Evolutionary conservation across 2,329 filamentous ascomycete genomes (phyloP).

Genomic region (Exophiala phaeomuriformis): DNA sequence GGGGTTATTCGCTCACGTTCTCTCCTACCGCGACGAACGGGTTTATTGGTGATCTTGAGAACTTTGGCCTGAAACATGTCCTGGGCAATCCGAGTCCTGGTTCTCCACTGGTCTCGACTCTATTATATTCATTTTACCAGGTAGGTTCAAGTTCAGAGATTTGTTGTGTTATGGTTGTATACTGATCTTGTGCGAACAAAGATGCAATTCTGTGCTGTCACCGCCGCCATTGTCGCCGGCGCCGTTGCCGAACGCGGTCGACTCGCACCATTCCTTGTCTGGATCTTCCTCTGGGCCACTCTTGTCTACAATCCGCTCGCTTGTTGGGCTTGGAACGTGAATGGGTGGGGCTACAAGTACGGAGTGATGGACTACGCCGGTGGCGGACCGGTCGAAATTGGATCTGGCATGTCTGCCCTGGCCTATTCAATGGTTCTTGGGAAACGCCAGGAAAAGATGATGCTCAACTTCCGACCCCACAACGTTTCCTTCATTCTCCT

Average conservation of each 20-base stretch:
- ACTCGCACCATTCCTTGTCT: conserved; percentile 87
- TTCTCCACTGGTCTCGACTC: conserved; percentile 76
- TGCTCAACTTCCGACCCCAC: conserved; percentile 98
- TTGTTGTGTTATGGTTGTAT: no score
- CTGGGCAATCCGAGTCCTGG: conserved; percentile 79
- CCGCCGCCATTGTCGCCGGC: conserved; percentile 82
- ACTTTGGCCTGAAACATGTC: conserved; percentile 83
- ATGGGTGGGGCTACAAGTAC: conserved; percentile 86
- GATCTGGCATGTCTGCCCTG: conserved; percentile 82
- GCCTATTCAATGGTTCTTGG: conserved; percentile 95
- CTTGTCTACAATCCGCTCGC: conserved; percentile 94
- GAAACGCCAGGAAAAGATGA: conserved; percentile 96
- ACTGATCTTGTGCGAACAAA: conserved; percentile 33
- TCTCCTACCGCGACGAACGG: conserved; percentile 72
- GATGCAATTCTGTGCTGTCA: conserved; percentile 97
- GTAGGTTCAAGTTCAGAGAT: conserved; percentile 39
- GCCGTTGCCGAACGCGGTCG: conserved; percentile 91
- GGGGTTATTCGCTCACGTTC: conserved; percentile 95
- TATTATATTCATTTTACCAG: conserved; percentile 93
- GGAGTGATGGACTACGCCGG: conserved; percentile 95
- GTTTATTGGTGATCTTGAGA: conserved; percentile 83
- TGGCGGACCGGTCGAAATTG: conserved; percentile 94
- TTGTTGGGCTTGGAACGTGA: conserved; percentile 93
- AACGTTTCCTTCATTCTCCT: conserved; percentile 97
- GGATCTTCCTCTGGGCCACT: conserved; percentile 92